A percentile compares a stretch with the other conserved stretches of the same genome.
phyloP scores from a whole-genome alignment of 768 basidiomycete genomes.

The Kwoniella europaea region DNA sequence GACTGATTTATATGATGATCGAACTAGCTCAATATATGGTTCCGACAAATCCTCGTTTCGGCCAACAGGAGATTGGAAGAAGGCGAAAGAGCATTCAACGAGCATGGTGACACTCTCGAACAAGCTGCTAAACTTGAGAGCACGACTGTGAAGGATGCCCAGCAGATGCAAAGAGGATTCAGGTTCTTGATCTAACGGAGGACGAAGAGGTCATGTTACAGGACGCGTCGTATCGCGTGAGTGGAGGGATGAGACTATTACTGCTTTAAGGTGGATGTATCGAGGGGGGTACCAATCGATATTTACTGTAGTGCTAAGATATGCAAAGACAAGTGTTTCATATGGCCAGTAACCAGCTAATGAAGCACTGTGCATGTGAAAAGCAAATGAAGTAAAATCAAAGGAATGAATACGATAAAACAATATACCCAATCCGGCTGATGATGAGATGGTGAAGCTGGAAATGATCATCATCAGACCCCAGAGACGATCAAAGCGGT shows the following conservation, averaged over 20 bases:
- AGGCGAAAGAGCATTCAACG: constrained; percentile 36
- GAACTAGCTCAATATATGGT: constrained; percentile 34
- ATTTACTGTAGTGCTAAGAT: background rate
- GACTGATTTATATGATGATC: background rate
- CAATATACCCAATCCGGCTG: background rate
- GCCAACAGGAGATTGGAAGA: constrained; percentile 33
- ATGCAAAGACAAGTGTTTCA: background rate
- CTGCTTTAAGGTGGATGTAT: no score
- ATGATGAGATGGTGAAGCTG: background rate
- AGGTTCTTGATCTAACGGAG: constrained; percentile 25
- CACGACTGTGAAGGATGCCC: constrained; percentile 35
- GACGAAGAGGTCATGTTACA: background rate
- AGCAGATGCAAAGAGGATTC: constrained; percentile 40
- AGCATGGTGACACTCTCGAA: constrained; percentile 32
- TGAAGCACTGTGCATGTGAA: background rate
- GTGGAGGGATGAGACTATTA: background rate
- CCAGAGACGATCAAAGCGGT: background rate
- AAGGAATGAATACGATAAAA: background rate
- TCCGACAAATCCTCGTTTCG: constrained; percentile 35
- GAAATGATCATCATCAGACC: background rate
- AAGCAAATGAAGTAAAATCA: background rate
- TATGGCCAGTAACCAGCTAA: background rate
- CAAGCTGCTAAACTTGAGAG: constrained; percentile 32
- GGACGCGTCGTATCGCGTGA: background rate
- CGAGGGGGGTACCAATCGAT: no score